These are phyloP conservation scores for Beauveria bassiana DNA, from an alignment of 2,329 filamentous ascomycete genomes.

Conservation along the genomic window DNA sequence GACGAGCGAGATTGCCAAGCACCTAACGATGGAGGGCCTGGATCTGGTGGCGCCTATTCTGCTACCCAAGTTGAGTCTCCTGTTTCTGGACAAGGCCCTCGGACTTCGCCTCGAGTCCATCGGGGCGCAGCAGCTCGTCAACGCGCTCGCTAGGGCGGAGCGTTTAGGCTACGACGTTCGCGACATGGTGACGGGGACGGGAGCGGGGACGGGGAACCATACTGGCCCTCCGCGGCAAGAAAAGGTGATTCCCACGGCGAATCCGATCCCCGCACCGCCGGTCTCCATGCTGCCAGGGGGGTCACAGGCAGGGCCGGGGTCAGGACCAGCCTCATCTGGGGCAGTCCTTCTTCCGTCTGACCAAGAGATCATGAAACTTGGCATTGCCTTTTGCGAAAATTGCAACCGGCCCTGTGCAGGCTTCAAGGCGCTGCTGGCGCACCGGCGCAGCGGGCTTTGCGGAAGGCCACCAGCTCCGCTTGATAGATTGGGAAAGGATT, in stretches of 20 bases:
- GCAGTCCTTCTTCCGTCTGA: neutral
- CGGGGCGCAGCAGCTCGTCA: slow-evolving; percentile 45
- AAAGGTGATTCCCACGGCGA: slow-evolving; percentile 26
- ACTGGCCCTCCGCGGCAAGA: slow-evolving; percentile 22
- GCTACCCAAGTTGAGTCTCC: slow-evolving; percentile 37
- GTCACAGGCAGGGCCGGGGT: neutral
- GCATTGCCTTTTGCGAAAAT: neutral
- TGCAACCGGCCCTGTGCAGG: slow-evolving; percentile 31
- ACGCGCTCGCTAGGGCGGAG: slow-evolving; percentile 48
- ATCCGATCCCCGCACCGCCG: slow-evolving; percentile 5
- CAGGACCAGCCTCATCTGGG: neutral
- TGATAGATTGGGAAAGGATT: slow-evolving; percentile 21
- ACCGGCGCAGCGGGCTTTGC: slow-evolving; percentile 22
- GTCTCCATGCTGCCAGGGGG: neutral
- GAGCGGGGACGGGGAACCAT: slow-evolving; percentile 19
- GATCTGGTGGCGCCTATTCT: slow-evolving; percentile 38
- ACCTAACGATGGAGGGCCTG: slow-evolving; percentile 33
- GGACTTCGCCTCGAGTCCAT: slow-evolving; percentile 45
- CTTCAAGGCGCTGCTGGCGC: slow-evolving; percentile 22
- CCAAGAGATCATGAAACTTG: neutral
- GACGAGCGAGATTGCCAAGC: slow-evolving; percentile 33
- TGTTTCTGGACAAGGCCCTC: slow-evolving; percentile 46
- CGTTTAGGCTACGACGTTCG: slow-evolving; percentile 47
- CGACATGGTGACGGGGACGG: slow-evolving; percentile 33
- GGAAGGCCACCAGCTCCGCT: slow-evolving; percentile 5